Evolutionary conservation across 768 basidiomycete genomes (phyloP), one percentile per base, ranked within the genome.

Genomic region (Lactifluus volemus): DNA sequence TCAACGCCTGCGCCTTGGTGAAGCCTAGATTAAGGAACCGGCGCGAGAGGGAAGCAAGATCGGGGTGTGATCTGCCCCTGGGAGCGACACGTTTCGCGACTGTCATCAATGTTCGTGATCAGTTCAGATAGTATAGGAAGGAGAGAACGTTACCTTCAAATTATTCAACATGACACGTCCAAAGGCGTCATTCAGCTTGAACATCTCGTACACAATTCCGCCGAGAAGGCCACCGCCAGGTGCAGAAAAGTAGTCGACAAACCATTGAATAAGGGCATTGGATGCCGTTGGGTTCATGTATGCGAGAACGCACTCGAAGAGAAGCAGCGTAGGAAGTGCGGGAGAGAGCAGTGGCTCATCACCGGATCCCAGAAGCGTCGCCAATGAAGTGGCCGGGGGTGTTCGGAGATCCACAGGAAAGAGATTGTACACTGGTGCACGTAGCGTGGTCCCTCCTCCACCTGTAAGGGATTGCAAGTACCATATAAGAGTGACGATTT

Each of bases 131-230:
- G 32, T 34, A 34, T 5, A 34, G 2, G 32, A 5, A 34, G 5
- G 32, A 34, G 32, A 34, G 32, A 34, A 34, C 32, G 32, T 6
- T 64, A 90, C 94, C 77, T 81, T 84, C 52, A 98, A 77, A 72
- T 98, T 98, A 49, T 81, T 81, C 58, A 86, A 74, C 94, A 99
- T 98, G 21, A 98, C 89, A 34, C 79, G 79, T n/a, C 96, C 97
- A 73, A 98, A 98, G 0, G 84, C 68, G 69, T 98, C 96, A 19
- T 83, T 78, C 4, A 98, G 76, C 2, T 86, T 88, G 69, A 92
- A 95, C 89, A 98, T 98, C 70, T 98, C 96, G 68, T 98, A 98
- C 17, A 93, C 79, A 9, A 92, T 72, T 3, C 79, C 81, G 30
- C 83, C 85, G 1, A 84, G 74, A 1, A 76, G 68, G 38, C 61